These are phyloP conservation scores for Candida jianshihensis DNA, from an alignment of 805 yeast genomes.

Conservation along the genomic window DNA sequence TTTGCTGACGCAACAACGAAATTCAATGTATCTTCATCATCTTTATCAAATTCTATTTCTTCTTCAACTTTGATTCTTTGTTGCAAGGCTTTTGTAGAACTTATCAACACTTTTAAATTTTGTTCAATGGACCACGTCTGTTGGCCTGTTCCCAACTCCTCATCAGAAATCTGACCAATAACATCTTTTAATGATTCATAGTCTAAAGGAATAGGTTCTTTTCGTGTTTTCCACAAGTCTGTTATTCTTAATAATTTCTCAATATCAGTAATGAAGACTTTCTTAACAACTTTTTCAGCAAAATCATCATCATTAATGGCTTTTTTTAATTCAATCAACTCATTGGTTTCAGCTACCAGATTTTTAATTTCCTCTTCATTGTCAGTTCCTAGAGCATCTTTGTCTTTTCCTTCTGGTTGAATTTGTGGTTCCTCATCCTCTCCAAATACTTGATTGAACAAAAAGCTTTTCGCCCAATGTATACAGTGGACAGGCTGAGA, in stretches of 20 bases:
- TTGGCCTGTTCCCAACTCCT: slow-evolving; percentile 26
- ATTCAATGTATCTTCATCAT: slow-evolving; percentile 83
- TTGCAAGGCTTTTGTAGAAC: slow-evolving; percentile 44
- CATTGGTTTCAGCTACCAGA: slow-evolving; percentile 60
- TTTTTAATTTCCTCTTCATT: slow-evolving; percentile 60
- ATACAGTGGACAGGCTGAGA: slow-evolving; percentile 93
- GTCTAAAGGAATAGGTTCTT: slow-evolving; percentile 58
- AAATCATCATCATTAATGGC: slow-evolving; percentile 28
- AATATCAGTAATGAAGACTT: slow-evolving; percentile 69
- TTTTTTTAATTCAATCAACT: slow-evolving; percentile 43
- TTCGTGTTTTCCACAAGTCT: slow-evolving; percentile 70
- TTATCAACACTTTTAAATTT: slow-evolving; percentile 51
- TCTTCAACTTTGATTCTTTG: slow-evolving; percentile 34
- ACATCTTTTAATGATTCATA: slow-evolving; percentile 18
- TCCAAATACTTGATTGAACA: slow-evolving; percentile 75
- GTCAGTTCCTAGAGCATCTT: slow-evolving; percentile 48
- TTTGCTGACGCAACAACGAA: slow-evolving; percentile 87
- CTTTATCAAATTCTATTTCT: slow-evolving; percentile 76
- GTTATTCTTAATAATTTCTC: slow-evolving; percentile 64
- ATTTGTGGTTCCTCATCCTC: slow-evolving; percentile 32
- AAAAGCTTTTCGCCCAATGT: slow-evolving; percentile 93
- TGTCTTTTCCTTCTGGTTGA: slow-evolving; percentile 26
- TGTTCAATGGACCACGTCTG: slow-evolving; percentile 56
- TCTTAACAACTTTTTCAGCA: slow-evolving; percentile 41
- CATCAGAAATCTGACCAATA: slow-evolving; percentile 10